These are phyloP conservation scores for Salix suchowensis DNA, from an alignment of 345 rosid species.

Conservation along the genomic window DNA sequence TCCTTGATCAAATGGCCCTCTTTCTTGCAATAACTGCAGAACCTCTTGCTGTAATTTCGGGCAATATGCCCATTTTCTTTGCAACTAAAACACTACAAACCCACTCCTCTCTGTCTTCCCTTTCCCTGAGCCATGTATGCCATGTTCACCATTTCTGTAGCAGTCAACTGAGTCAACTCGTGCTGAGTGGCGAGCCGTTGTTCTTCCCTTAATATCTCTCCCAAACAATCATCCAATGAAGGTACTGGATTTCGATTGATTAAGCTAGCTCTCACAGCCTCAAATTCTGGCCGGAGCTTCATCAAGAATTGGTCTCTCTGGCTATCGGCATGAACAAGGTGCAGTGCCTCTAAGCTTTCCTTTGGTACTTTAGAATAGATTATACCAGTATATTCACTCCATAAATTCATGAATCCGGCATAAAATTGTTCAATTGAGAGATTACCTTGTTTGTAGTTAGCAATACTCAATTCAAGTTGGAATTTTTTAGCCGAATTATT, in stretches of 20 bases:
- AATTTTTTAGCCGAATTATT: no score
- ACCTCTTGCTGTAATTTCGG: not conserved
- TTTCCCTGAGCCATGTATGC: not conserved
- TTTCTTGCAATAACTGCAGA: not conserved
- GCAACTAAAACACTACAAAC: not conserved
- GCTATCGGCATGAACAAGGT: not conserved
- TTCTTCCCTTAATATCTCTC: not conserved
- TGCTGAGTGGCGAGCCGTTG: not conserved
- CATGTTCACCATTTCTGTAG: not conserved
- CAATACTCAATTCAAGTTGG: no score
- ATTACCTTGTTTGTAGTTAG: not conserved
- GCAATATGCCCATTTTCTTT: not conserved
- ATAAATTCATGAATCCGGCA: not conserved
- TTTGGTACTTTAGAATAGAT: no score
- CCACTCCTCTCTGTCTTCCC: not conserved
- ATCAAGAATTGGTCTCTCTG: not conserved
- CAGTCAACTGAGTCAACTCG: not conserved
- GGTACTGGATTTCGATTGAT: not conserved
- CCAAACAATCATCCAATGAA: not conserved
- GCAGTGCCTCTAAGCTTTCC: not conserved
- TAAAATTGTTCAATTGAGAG: not conserved
- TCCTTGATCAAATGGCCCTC: not conserved
- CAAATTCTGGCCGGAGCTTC: not conserved
- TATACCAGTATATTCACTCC: not conserved
- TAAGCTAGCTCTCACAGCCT: not conserved